Evolutionary conservation across 2,329 filamentous ascomycete genomes (phyloP), one percentile per base, ranked within the genome.

Genomic region (Colletotrichum musicola): DNA sequence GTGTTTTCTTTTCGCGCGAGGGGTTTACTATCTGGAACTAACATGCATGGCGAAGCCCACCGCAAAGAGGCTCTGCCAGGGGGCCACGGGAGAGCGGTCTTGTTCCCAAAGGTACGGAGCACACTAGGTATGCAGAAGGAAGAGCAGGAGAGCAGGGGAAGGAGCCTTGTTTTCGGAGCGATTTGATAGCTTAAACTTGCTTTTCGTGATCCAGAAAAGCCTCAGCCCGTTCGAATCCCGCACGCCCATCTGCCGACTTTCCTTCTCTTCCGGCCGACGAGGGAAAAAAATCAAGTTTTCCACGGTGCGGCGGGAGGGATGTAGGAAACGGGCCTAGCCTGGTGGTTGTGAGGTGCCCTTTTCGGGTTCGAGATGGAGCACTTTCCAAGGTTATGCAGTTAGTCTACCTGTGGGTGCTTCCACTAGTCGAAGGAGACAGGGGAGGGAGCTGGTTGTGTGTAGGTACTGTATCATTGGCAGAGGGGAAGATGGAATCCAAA

Each of bases 31-130:
- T n/a, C 4, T 42, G 35, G 25, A 38, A 44, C 4, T 42, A 14
- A 14, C 13, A 2, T 42, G 22, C 42, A 40, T 20, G 30, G 14
- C 20, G 4, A 62, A 20, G 42, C n/a, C 35, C 22, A 27, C 44
- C 50, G 4, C 13, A 16, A 40, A 20, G 64, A 68, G 64, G 60
- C 64, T 68, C 64, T 64, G 64, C 64, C 53, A 35, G 30, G 42
- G 49, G 64, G 51, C 9, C 22, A n/a, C 46, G 18, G 62, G 51
- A 51, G 22, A 25, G 40, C 20, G 35, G 56, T 59, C 44, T 44
- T 18, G 6, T 13, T 38, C 35, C 22, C 16, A 16, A 25, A 25
- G 38, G 22, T 18, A 51, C 9, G 30, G 30, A 7, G 30, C 30
- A 25, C 22, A 25, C 30, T 9, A 9, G 30, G 30, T 35, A 35